phyloP scores from a whole-genome alignment of 2,329 filamentous ascomycete genomes.

The Talaromyces sp. region DNA sequence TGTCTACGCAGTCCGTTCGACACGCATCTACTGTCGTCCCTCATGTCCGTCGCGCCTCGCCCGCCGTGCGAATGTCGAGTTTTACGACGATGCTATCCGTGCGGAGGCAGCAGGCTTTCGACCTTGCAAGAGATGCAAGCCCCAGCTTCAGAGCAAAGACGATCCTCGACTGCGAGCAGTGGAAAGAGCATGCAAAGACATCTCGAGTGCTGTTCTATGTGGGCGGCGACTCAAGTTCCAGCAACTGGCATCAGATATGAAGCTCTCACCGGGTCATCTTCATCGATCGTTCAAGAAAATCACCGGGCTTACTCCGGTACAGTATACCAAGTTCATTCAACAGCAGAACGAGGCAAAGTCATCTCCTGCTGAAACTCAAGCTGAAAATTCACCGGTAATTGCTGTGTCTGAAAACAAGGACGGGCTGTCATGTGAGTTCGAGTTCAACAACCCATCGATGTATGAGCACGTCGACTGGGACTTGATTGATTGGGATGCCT shows the following conservation, averaged over 20 bases:
- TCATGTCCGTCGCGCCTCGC: conserved; percentile 57
- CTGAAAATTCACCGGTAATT: background rate
- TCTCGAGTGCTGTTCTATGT: conserved; percentile 24
- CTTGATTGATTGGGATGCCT: background rate
- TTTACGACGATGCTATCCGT: conserved; percentile 47
- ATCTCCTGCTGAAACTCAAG: background rate
- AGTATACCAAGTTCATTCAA: conserved; percentile 25
- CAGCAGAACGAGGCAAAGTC: background rate
- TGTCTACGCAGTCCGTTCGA: conserved; percentile 56
- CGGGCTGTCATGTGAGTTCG: background rate
- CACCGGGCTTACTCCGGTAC: conserved; percentile 50
- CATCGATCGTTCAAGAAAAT: conserved; percentile 54
- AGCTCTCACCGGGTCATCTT: conserved; percentile 52
- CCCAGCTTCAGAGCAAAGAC: conserved; percentile 30
- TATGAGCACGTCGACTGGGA: background rate
- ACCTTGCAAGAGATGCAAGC: conserved; percentile 56
- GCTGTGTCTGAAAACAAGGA: background rate
- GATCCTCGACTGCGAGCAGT: conserved; percentile 16
- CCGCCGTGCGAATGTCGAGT: conserved; percentile 52
- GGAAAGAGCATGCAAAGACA: conserved; percentile 23
- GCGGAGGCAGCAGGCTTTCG: conserved; percentile 52
- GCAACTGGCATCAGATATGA: conserved; percentile 46
- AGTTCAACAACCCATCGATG: background rate
- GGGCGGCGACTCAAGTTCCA: conserved; percentile 39
- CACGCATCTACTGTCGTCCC: conserved; percentile 55